These are phyloP conservation scores for Gracilariopsis chorda DNA, from an alignment of 23 red algal genomes.

Conservation along the genomic window DNA sequence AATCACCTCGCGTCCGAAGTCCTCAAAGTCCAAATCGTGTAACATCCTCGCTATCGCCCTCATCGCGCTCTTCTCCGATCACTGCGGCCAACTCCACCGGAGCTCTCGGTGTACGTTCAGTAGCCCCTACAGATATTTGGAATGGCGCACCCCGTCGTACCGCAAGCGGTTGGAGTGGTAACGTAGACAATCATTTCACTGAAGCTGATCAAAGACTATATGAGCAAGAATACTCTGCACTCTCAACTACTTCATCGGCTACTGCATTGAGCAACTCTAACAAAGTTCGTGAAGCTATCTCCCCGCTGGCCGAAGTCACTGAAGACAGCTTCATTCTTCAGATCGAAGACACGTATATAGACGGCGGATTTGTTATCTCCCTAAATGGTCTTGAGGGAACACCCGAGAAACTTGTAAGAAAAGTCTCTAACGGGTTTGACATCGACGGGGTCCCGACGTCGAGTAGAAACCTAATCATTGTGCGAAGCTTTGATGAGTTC, in stretches of 20 bases:
- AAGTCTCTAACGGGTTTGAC: slow-evolving; percentile 39
- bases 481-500: slow-evolving; percentile 69
- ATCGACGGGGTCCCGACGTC: slow-evolving; percentile 67
- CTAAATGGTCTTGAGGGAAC: slow-evolving; percentile 22
- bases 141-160: background rate
- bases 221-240: background rate
- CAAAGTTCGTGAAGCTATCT: no score
- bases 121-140: background rate
- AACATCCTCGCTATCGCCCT: background rate
- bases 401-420: slow-evolving; percentile 54
- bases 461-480: slow-evolving; percentile 61
- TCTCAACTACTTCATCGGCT: background rate
- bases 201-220: background rate
- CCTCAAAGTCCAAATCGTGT: background rate
- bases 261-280: background rate
- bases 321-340: slow-evolving; percentile 72
- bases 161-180: background rate
- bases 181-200: background rate
- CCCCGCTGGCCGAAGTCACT: background rate
- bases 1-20: no score
- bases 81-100: background rate
- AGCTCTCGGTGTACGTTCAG: background rate
- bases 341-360: slow-evolving; percentile 53
- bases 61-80: background rate
- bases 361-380: slow-evolving; percentile 76